Base-by-base conservation (phyloP, 306 rosid genomes). In the Mimosa pudica region DNA sequence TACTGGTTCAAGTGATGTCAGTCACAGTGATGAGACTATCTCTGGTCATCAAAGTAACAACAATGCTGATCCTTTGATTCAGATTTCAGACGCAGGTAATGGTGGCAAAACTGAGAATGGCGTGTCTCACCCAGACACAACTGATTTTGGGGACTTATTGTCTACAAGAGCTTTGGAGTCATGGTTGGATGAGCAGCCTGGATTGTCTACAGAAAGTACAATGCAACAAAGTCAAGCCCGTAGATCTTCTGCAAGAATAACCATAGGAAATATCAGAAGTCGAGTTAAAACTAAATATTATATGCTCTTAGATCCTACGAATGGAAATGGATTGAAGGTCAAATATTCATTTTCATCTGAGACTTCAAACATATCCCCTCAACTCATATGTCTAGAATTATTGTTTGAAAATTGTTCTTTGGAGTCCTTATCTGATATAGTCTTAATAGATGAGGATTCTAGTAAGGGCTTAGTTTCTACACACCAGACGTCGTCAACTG, bases 241-340 rank as follows among this genome's bases (percentile, higher is more conserved):
- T 58, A 78, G 78, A 81, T 91, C 98, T 86, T 88, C 90, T 41
- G 99, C 99, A 71, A 90, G 96, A 90, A 96, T 96, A 83, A 93
- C 90, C 76, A 90, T 96, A 8, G 90, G 99, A 13, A 84, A 91
- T 84, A 81, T 96, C 57, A 84, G 81, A 81, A 83, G 83, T 49
- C 88, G 87, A 69, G 85, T 91, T 75, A 88, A 86, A 82, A 90
- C 85, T 62, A 96, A 96, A 89, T 83, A 77, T 84, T 89, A 93
- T 73, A 48, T 68, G 73, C 98, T 96, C 81, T 80, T 93, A 80
- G 94, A 89, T 83, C 91, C 98, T 79, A 80, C 89, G 74, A 89
- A 88, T 78, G 98, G 98, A 82, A 89, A 88, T 65, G 99, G 99
- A 80, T 92, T 96, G 80, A 91, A 85, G 88, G 94, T 90, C 83